Percentiles rank a stretch among this genome's conserved stretches.
phyloP scores from a whole-genome alignment of 805 yeast genomes.

The Tetrapisispora taiwanensis region DNA sequence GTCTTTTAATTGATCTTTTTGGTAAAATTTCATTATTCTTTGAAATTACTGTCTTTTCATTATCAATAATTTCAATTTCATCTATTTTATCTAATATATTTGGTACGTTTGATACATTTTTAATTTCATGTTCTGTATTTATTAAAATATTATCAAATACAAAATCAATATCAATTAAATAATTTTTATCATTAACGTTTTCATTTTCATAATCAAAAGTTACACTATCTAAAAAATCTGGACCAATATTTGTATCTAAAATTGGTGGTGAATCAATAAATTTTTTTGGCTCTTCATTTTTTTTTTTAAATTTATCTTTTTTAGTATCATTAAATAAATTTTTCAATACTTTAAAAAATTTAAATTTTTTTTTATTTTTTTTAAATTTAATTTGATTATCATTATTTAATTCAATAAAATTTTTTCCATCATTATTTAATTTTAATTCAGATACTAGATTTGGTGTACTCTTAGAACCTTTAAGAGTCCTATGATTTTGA shows the following conservation, averaged over 20 bases:
- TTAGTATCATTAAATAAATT: not conserved
- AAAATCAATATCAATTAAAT: constrained; percentile 22
- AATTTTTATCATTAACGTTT: constrained; percentile 13
- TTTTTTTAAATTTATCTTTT: not conserved
- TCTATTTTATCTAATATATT: not conserved
- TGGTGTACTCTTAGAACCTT: not conserved
- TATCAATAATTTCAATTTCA: not conserved
- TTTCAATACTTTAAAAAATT: not conserved
- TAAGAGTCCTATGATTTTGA: not conserved
- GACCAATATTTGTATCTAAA: not conserved
- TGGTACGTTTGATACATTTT: not conserved
- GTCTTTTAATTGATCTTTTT: constrained; percentile 22
- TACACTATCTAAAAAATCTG: not conserved
- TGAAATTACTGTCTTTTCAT: not conserved
- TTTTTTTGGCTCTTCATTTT: not conserved
- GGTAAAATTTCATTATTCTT: constrained; percentile 8
- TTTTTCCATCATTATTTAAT: too few relatives aligned
- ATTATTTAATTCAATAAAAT: not conserved
- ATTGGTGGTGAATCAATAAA: too few relatives aligned
- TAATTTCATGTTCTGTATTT: constrained; percentile 11
- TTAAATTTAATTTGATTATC: not conserved
- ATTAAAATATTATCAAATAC: constrained; percentile 23
- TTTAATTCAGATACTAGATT: not conserved
- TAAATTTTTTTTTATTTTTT: not conserved
- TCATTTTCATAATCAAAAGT: not conserved